Percentiles rank a stretch among this genome's conserved stretches.
phyloP scores from a whole-genome alignment of 2,329 filamentous ascomycete species.

The Penicillium crustosum region DNA sequence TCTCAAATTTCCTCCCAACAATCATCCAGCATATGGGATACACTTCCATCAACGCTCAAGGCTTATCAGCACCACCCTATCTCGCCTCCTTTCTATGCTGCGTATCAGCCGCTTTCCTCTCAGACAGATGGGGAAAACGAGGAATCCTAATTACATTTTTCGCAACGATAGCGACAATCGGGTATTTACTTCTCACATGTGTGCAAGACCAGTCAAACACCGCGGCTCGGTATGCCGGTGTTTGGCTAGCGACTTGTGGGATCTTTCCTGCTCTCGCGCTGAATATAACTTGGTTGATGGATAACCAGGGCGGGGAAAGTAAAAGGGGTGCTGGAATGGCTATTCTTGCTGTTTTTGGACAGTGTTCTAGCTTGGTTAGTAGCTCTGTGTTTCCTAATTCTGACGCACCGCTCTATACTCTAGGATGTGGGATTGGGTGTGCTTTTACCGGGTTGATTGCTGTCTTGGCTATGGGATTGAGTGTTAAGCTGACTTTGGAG shows the following conservation, averaged over 20 bases:
- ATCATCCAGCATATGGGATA: constrained; percentile 46
- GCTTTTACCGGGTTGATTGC: constrained; percentile 25
- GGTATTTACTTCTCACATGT: constrained; percentile 37
- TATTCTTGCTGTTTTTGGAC: constrained; percentile 25
- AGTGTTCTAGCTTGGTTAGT: constrained; percentile 28
- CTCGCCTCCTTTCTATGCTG: constrained; percentile 41
- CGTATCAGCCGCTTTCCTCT: constrained; percentile 29
- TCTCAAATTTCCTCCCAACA: constrained; percentile 46
- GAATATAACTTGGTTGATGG: constrained; percentile 30
- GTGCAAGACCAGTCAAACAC: constrained; percentile 26
- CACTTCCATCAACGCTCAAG: constrained; percentile 42
- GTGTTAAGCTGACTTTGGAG: constrained; percentile 17
- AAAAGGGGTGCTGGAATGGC: constrained; percentile 29
- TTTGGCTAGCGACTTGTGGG: constrained; percentile 38
- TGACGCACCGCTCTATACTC: constrained; percentile 24
- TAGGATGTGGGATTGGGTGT: constrained; percentile 25
- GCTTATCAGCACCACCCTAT: constrained; percentile 45
- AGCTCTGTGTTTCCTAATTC: constrained; percentile 25
- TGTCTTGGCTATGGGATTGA: constrained; percentile 23
- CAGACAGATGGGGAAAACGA: constrained; percentile 39
- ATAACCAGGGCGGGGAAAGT: constrained; percentile 28
- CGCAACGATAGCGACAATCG: constrained; percentile 29
- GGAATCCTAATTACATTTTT: constrained; percentile 36
- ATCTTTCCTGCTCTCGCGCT: constrained; percentile 26
- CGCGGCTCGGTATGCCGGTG: constrained; percentile 38